Evolutionary conservation across 1,139 yeast species (phyloP).

Genomic region (Magnusiomyces tetraspermus): DNA sequence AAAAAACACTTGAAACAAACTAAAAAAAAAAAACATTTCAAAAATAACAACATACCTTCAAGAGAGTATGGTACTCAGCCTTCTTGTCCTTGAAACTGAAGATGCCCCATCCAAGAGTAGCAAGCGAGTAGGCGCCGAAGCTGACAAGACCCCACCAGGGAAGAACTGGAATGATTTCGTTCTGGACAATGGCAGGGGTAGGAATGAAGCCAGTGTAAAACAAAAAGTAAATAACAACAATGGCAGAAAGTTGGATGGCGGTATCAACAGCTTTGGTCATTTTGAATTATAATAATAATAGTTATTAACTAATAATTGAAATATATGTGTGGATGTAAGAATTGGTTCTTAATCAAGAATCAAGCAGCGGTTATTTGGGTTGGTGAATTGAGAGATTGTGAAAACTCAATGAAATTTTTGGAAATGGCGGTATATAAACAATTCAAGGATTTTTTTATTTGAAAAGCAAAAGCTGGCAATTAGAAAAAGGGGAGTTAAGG

Average conservation of each 20-base stretch:
- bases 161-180: slow-evolving; percentile 53
- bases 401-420: too few relatives aligned
- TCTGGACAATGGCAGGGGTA: slow-evolving; percentile 39
- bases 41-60: slow-evolving; percentile 30
- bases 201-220: slow-evolving; percentile 50
- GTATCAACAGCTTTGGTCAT: slow-evolving; percentile 72
- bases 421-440: too few relatives aligned
- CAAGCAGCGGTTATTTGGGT: too few relatives aligned
- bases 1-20: too few relatives aligned
- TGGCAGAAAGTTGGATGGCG: slow-evolving; percentile 37
- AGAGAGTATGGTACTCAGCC: slow-evolving; percentile 55
- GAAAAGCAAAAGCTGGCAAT: too few relatives aligned
- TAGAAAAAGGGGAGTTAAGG: too few relatives aligned
- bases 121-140: slow-evolving; percentile 66
- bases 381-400: too few relatives aligned
- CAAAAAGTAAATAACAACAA: slow-evolving; percentile 47
- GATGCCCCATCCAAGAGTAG: slow-evolving; percentile 62
- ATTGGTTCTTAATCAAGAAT: too few relatives aligned
- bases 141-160: slow-evolving; percentile 68
- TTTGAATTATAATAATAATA: slow-evolving; percentile 5
- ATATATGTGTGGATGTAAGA: background rate
- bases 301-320: background rate
- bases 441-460: too few relatives aligned
- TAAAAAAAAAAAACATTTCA: too few relatives aligned
- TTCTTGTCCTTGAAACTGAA: slow-evolving; percentile 65